These are phyloP conservation scores for Crithidia bombi DNA, from an alignment of 208 protist species.

Conservation along the genomic window DNA sequence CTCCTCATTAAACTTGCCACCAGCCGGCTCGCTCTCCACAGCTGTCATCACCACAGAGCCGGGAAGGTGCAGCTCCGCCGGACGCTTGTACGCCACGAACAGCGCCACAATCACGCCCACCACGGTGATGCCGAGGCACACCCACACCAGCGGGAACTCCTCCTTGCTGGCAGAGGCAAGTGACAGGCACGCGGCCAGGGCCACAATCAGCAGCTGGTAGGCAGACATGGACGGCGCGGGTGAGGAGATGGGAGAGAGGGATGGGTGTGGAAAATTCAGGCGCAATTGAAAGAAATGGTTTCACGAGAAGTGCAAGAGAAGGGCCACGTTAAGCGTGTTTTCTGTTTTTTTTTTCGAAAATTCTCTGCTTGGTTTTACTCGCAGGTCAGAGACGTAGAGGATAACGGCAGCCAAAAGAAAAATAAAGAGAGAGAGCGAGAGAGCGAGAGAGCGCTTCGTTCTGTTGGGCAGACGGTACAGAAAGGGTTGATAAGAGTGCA, in stretches of 20 bases:
- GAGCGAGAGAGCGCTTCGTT: no score
- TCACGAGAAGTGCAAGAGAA: no score
- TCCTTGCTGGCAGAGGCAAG: constrained; percentile 40
- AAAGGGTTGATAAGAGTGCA: no score
- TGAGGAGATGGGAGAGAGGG: not conserved
- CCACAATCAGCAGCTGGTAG: constrained; percentile 29
- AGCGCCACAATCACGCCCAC: constrained; percentile 48
- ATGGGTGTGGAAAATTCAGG: not conserved
- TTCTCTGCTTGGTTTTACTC: no score
- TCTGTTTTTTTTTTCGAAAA: no score
- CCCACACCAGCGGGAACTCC: constrained; percentile 65
- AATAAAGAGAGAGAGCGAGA: not conserved
- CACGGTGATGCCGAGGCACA: constrained; percentile 68
- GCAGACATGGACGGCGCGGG: constrained; percentile 2
- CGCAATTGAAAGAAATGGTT: no score
- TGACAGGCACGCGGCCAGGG: constrained; percentile 31
- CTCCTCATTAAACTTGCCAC: constrained; percentile 19
- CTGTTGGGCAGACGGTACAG: no score
- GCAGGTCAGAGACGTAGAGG: no score
- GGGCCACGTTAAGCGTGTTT: no score
- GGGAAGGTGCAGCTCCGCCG: constrained; percentile 51
- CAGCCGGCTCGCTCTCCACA: constrained; percentile 26
- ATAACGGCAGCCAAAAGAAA: not conserved
- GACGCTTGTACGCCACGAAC: constrained; percentile 60
- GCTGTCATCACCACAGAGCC: constrained; percentile 45